Base-by-base conservation (phyloP, 2,329 filamentous ascomycete genomes). In the Sclerotinia borealis region DNA sequence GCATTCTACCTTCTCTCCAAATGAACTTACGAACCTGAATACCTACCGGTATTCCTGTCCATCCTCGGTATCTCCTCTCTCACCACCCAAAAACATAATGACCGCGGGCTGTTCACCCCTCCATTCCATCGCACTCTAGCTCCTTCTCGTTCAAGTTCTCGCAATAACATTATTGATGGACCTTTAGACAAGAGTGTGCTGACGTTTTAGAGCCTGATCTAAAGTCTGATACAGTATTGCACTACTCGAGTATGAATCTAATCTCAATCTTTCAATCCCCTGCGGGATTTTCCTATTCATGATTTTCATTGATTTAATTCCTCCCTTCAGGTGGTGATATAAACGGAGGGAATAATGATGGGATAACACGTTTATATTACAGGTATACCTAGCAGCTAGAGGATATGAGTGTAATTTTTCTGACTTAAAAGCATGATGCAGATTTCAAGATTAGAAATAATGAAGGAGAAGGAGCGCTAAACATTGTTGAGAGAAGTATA, bases 201-300 rank as follows among this genome's bases (percentile, higher is more conserved):
- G 47, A 68, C 47, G 36, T 58, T 31, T 25, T 66, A 10, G 63
- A 65, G 1, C 54, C 56, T 11, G 67, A 64, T 41, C 64, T 55
- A 15, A n/a, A 59, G 22, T 65, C 51, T 2, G 59, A 67, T 17
- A 68, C 66, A 3, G 60, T 61, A 13, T 58, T 68, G 13, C 67
- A 69, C 17, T 45, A 69, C n/a, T n/a, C n/a, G n/a, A n/a, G n/a
- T n/a, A n/a, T n/a, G n/a, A n/a, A n/a, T n/a, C n/a, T n/a, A n/a
- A n/a, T n/a, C n/a, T 41, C 52, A 68, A 27, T 41, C 41, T 5
- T 10, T 15, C 22, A 25, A 10, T 11, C 19, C 19, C 3, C 17
- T 2, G 6, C 1, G 15, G 3, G 10, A 56, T 11, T 27, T 0
- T 39, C 9, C n/a, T n/a, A n/a, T n/a, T n/a, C n/a, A n/a, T n/a